Percentiles rank a stretch among this genome's conserved stretches.
Evolutionary conservation across 2,329 filamentous ascomycete species (phyloP).

Genomic region (Drechmeria coniospora): DNA sequence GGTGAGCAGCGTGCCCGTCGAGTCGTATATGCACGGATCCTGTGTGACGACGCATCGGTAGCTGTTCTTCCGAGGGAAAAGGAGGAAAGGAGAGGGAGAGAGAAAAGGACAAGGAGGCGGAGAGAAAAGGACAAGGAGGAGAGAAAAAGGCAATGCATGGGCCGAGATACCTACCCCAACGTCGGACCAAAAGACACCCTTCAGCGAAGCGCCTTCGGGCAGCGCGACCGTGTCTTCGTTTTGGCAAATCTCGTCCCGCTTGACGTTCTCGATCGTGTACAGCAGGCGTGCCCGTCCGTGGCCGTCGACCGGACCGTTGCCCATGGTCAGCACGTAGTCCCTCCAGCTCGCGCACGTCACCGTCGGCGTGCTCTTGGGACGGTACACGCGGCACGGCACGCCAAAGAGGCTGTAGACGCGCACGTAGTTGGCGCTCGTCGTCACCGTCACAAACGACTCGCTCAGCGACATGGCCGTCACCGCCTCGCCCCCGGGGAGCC

Average conservation of each 20-base stretch:
- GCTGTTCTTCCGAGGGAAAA: no score
- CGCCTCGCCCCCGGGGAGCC: slow-evolving; percentile 74
- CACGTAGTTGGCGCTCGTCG: slow-evolving; percentile 75
- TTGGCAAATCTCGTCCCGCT: slow-evolving; percentile 85
- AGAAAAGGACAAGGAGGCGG: no score
- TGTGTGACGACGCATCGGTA: slow-evolving; percentile 22
- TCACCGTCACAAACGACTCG: slow-evolving; percentile 79
- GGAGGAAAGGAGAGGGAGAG: no score
- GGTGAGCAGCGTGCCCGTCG: slow-evolving; percentile 65
- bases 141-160: no score
- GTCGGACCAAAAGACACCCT: slow-evolving; percentile 83
- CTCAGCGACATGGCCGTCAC: slow-evolving; percentile 81
- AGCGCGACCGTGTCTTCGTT: slow-evolving; percentile 85
- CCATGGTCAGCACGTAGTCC: slow-evolving; percentile 92
- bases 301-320: slow-evolving; percentile 72
- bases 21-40: slow-evolving; percentile 95
- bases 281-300: slow-evolving; percentile 65
- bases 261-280: slow-evolving; percentile 91
- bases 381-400: slow-evolving; percentile 73
- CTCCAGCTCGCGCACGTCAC: slow-evolving; percentile 90
- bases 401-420: slow-evolving; percentile 89
- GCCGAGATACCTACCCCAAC: slow-evolving; percentile 53
- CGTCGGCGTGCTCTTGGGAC: slow-evolving; percentile 78
- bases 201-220: slow-evolving; percentile 55
- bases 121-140: no score